Conservation (phyloP, 2,329 filamentous ascomycete species). For the Neonectria ditissima region DNA sequence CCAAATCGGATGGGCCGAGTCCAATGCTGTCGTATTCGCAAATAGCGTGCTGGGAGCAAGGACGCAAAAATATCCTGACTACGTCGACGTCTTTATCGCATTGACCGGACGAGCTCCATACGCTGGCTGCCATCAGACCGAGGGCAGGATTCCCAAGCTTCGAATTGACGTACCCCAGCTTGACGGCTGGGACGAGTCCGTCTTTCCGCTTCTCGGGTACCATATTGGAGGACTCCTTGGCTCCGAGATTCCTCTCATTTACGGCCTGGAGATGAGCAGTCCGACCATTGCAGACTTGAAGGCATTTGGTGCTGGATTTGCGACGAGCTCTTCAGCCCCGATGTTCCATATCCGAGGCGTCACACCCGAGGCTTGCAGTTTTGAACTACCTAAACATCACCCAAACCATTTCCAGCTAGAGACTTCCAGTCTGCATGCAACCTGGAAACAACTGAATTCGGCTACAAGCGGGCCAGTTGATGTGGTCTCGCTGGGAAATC, state of each 20-base stretch:
- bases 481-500: slow-evolving; percentile 58
- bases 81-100: slow-evolving; percentile 34
- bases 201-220: slow-evolving; percentile 36
- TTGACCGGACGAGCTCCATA: slow-evolving; percentile 35
- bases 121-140: slow-evolving; percentile 25
- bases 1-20: slow-evolving; percentile 36
- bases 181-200: slow-evolving; percentile 28
- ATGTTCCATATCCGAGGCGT: slow-evolving; percentile 39
- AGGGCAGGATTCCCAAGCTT: slow-evolving; percentile 26
- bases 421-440: background rate
- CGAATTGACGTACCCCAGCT: background rate
- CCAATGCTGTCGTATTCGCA: slow-evolving; percentile 38
- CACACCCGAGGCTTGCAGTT: slow-evolving; percentile 32
- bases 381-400: background rate
- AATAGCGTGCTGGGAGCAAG: slow-evolving; percentile 39
- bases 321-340: slow-evolving; percentile 35
- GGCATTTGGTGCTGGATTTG: slow-evolving; percentile 37
- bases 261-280: slow-evolving; percentile 20
- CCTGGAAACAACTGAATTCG: slow-evolving; percentile 32
- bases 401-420: background rate
- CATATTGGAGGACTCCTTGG: slow-evolving; percentile 27
- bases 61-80: slow-evolving; percentile 37
- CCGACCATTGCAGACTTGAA: slow-evolving; percentile 37
- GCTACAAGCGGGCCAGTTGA: slow-evolving; percentile 41
- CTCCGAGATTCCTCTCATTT: slow-evolving; percentile 31